Evolutionary conservation across 106 monocot species (phyloP), one percentile per base, ranked within the genome.

Genomic region (Apostasia shenzhenica): DNA sequence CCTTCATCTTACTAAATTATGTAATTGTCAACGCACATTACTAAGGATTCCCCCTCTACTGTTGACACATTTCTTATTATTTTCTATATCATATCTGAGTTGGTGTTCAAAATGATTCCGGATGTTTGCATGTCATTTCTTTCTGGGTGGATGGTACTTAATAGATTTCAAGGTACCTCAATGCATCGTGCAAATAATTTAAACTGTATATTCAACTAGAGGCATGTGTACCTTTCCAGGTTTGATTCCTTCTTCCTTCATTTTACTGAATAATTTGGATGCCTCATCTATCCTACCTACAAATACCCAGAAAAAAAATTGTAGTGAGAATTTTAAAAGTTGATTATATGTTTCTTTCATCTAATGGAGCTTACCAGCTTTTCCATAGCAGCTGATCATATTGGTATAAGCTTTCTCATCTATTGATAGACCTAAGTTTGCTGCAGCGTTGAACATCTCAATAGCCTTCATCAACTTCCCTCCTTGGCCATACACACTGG

Each of bases 361-460:
- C 4, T 4, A 13, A 5, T 13, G 9, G 64, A 76, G 44, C 70
- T 64, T 66, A 92, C 97, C 97, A 77, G 89, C 79, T 61, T 89
- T 92, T 68, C 97, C 92, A 78, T 85, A 92, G 43, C 76, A 83
- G 62, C 76, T 78, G 76, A 92, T 85, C 92, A 99, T 99, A 71
- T 92, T 99, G 39, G 97, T 99, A 77, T 92, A 99, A 70, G 73
- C 60, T 72, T 97, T 92, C 76, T 92, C 97, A 78, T 99, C 97
- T 54, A 92, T 66, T 41, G 66, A 55, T 9, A 89, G 56, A 44
- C 80, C 81, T 60, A 74, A 81, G 10, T 54, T 77, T 59, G 79
- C 74, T 71, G 89, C 92, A 63, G 76, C 68, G 45, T 73, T 73
- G 75, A 99, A 99, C 63, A 92, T 83, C 66, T 92, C 87, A 76